phyloP scores from a whole-genome alignment of 2,329 filamentous ascomycete genomes.

The Arthrocladium fulminans region DNA sequence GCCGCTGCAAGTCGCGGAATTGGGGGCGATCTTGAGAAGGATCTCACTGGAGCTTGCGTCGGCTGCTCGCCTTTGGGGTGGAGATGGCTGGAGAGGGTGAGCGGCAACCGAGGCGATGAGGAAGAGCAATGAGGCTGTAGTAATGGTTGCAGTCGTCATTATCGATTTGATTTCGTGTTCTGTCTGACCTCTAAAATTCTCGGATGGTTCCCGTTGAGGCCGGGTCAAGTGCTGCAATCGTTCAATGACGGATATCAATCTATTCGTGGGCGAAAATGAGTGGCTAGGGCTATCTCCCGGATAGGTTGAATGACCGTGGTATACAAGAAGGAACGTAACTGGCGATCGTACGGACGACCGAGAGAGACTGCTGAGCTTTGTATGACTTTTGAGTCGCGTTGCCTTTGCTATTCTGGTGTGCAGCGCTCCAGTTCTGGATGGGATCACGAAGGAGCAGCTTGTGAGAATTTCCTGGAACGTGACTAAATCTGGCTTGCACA shows the following conservation, averaged over 20 bases:
- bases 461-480: neutral
- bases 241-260: too few species aligned
- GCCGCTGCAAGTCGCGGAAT: constrained; percentile 13
- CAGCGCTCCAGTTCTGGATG: too few species aligned
- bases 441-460: too few species aligned
- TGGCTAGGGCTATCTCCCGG: too few species aligned
- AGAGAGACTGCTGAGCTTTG: too few species aligned
- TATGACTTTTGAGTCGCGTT: neutral
- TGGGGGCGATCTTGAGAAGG: constrained; percentile 17
- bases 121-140: neutral
- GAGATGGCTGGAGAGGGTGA: neutral
- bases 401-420: neutral
- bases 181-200: neutral
- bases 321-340: too few species aligned
- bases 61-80: neutral
- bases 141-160: neutral
- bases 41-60: neutral
- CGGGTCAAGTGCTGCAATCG: too few species aligned
- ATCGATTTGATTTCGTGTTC: neutral
- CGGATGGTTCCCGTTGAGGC: neutral
- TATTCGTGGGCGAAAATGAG: too few species aligned
- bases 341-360: too few species aligned
- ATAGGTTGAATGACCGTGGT: too few species aligned
- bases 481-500: neutral
- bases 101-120: neutral